Percentiles rank a stretch among this genome's conserved stretches.
Evolutionary conservation across 371 early-diverging fungal species (phyloP).

Genomic region (Mortierella sp.): DNA sequence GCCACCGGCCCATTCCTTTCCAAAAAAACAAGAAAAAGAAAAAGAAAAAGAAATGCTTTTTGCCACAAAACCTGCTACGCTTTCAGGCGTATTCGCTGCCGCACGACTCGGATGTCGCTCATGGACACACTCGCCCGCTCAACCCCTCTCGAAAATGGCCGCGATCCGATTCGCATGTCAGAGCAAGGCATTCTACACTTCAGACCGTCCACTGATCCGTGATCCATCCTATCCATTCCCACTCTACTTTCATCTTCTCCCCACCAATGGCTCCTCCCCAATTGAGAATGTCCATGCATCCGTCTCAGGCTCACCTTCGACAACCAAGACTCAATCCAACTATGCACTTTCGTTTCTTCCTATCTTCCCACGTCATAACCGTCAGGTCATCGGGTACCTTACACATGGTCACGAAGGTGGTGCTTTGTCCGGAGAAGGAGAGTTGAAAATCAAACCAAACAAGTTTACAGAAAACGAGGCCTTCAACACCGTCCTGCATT

Average conservation of each 20-base stretch:
- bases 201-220: slow-evolving; percentile 12
- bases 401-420: not conserved
- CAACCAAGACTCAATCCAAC: not conserved
- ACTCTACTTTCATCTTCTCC: slow-evolving; percentile 33
- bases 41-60: too few relatives aligned
- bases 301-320: slow-evolving; percentile 8
- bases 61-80: too few relatives aligned
- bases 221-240: slow-evolving; percentile 47
- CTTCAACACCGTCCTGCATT: slow-evolving; percentile 36
- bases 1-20: too few relatives aligned
- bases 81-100: too few relatives aligned
- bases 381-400: slow-evolving; percentile 36
- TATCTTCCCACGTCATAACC: slow-evolving; percentile 28
- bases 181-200: not conserved
- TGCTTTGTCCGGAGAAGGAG: not conserved
- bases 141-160: too few relatives aligned
- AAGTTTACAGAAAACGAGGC: slow-evolving; percentile 45
- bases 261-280: not conserved
- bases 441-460: slow-evolving; percentile 16
- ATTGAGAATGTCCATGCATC: not conserved
- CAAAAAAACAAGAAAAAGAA: too few relatives aligned
- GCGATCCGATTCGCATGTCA: too few relatives aligned
- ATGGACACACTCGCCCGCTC: too few relatives aligned
- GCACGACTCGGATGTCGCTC: too few relatives aligned
- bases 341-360: slow-evolving; percentile 47